These are phyloP conservation scores for Ceratocystis smalleyi DNA, from an alignment of 2,329 filamentous ascomycete species.

Conservation along the genomic window DNA sequence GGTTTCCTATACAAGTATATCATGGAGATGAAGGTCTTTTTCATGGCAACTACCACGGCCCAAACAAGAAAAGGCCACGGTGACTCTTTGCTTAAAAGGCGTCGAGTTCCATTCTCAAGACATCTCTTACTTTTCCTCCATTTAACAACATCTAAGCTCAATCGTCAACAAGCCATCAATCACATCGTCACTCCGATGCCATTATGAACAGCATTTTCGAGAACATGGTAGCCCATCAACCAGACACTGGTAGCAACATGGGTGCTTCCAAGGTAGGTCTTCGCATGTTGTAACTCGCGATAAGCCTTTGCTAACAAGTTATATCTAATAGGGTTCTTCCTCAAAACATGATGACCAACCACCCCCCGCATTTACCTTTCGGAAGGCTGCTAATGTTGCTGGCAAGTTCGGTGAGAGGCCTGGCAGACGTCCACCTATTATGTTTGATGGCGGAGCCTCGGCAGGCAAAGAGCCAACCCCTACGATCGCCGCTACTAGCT, in stretches of 20 bases:
- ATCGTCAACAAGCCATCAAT: neutral
- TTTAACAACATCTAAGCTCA: neutral
- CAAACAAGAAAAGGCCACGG: neutral
- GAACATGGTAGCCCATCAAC: constrained; percentile 4
- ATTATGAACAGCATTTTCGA: constrained; percentile 4
- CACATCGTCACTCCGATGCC: neutral
- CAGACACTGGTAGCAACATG: neutral
- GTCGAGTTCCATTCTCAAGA: neutral
- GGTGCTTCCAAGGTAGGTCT: neutral
- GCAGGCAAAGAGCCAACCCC: neutral
- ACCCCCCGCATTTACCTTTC: constrained; percentile 12
- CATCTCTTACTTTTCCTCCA: neutral
- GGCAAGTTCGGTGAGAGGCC: constrained; percentile 12
- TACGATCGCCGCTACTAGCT: neutral
- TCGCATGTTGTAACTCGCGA: too few relatives aligned
- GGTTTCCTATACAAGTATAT: neutral
- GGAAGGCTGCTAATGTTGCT: constrained; percentile 14
- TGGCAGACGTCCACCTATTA: neutral
- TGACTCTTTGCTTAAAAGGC: neutral
- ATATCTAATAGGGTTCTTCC: neutral
- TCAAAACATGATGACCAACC: neutral
- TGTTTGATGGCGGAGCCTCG: neutral
- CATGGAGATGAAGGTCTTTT: neutral
- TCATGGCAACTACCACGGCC: neutral
- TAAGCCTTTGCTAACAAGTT: neutral